A percentile compares a stretch with the other conserved stretches of the same genome.
Conservation (phyloP, 169 alveolate species). For the Toxoplasma gondii region DNA sequence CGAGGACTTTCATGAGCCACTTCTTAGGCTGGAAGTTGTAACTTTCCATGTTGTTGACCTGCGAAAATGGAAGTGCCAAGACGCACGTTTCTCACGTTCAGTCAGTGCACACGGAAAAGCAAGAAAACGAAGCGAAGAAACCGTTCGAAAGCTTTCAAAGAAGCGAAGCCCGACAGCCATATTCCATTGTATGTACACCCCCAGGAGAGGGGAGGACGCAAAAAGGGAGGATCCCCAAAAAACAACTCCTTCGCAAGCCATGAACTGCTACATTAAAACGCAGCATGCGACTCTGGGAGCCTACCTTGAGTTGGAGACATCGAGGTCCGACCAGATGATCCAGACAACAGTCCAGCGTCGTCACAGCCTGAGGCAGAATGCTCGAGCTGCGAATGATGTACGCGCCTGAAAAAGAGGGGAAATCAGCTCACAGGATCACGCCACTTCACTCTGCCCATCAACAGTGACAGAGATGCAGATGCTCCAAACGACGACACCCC, state of each 20-base stretch:
- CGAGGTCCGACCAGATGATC: constrained; percentile 89
- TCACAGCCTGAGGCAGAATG: constrained; percentile 77
- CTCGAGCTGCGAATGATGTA: constrained; percentile 56
- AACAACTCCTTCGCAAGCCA: background rate
- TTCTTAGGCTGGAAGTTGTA: constrained; percentile 86
- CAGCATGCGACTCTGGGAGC: background rate
- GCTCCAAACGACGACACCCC: background rate
- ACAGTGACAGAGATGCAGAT: background rate
- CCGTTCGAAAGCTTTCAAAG: too few relatives aligned
- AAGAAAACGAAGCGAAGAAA: too few relatives aligned
- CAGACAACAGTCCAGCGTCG: constrained; percentile 88
- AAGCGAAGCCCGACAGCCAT: too few relatives aligned
- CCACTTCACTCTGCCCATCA: background rate
- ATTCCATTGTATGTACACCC: too few relatives aligned
- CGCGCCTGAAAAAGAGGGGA: constrained; percentile 16
- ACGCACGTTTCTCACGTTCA: background rate
- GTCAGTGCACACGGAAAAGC: too few relatives aligned
- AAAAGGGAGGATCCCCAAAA: too few relatives aligned
- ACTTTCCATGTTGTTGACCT: constrained; percentile 85
- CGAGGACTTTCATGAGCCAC: constrained; percentile 69
- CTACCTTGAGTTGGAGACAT: constrained; percentile 83
- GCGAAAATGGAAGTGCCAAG: background rate
- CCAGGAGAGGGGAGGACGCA: background rate
- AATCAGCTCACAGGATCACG: background rate
- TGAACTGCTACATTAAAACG: background rate